Evolutionary conservation across 2,329 filamentous ascomycete genomes (phyloP).

Genomic region (Diaporthe caulivora): DNA sequence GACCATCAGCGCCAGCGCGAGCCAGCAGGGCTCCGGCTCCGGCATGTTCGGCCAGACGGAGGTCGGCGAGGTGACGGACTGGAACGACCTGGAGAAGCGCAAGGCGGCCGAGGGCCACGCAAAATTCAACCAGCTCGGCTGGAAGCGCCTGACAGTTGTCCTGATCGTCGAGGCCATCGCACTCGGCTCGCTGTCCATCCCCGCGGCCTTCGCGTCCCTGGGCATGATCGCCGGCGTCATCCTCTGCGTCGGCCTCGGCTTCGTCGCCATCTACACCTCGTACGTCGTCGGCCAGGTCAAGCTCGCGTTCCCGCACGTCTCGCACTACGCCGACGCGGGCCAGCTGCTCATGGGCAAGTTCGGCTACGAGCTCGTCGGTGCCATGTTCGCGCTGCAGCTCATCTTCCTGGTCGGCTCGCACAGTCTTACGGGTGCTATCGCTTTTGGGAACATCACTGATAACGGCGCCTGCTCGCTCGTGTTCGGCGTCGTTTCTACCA

Average conservation of each 20-base stretch:
- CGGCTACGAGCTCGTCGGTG: constrained; percentile 72
- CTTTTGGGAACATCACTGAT: constrained; percentile 73
- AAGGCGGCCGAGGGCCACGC: constrained; percentile 59
- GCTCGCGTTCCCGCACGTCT: constrained; percentile 66
- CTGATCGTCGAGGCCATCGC: constrained; percentile 70
- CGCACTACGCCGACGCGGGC: constrained; percentile 77
- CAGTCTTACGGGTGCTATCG: constrained; percentile 76
- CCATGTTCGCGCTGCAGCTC: constrained; percentile 73
- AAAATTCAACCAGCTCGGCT: constrained; percentile 66
- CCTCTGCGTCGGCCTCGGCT: constrained; percentile 49
- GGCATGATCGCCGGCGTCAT: constrained; percentile 63
- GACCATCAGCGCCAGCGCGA: constrained; percentile 34
- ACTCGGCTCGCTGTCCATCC: constrained; percentile 64
- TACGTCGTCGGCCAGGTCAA: constrained; percentile 59
- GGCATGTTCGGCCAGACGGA: constrained; percentile 36
- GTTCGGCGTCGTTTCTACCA: constrained; percentile 59
- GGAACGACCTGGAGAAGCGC: constrained; percentile 59
- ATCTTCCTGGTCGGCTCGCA: constrained; percentile 80
- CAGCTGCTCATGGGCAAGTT: constrained; percentile 70
- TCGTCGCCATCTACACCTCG: constrained; percentile 56
- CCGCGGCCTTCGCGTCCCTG: constrained; percentile 63
- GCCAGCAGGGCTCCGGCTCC: constrained; percentile 31
- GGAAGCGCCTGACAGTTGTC: constrained; percentile 68
- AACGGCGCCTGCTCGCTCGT: constrained; percentile 62
- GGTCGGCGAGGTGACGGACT: constrained; percentile 38